Conservation (phyloP, 108 stramenopile genomes). For the Seminavis robusta region DNA sequence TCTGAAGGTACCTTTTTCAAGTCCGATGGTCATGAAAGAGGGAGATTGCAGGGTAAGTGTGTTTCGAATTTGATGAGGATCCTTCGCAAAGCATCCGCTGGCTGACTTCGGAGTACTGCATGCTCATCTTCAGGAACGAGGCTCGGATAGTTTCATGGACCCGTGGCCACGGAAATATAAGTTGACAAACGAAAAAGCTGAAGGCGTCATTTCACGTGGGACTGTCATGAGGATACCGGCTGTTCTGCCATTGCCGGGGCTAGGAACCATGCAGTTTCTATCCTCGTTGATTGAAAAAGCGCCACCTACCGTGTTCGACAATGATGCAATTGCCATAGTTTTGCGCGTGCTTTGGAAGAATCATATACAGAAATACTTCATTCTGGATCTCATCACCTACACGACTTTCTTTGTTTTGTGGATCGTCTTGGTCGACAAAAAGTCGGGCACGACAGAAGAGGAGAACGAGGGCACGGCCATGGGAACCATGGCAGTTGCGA, state of each 20-base stretch:
- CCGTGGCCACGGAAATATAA: conserved; percentile 12
- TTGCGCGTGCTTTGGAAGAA: conserved; percentile 24
- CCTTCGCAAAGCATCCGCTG: no score
- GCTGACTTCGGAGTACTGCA: neutral
- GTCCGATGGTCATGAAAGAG: neutral
- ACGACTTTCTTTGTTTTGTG: conserved; percentile 19
- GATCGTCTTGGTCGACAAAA: conserved; percentile 22
- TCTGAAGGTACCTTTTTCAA: conserved; percentile 30
- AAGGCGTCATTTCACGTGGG: neutral
- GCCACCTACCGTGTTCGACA: conserved; percentile 25
- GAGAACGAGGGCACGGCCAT: neutral
- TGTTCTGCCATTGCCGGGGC: conserved; percentile 30
- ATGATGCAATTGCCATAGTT: conserved; percentile 39
- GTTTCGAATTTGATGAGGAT: no score
- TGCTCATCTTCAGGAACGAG: conserved; percentile 9
- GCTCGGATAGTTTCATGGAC: conserved; percentile 6
- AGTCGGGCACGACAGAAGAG: neutral
- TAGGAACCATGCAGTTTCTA: conserved; percentile 25
- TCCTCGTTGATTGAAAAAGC: conserved; percentile 13
- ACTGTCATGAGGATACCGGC: no score
- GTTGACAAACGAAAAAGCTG: neutral
- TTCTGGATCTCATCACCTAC: conserved; percentile 18
- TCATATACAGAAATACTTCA: conserved; percentile 20
- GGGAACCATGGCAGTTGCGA: conserved; percentile 5
- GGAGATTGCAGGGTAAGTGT: conserved; percentile 7